Percentiles rank a stretch among this genome's conserved stretches.
Evolutionary conservation across 2,329 filamentous ascomycete genomes (phyloP).

Genomic region (Cladobotryum protrusum): DNA sequence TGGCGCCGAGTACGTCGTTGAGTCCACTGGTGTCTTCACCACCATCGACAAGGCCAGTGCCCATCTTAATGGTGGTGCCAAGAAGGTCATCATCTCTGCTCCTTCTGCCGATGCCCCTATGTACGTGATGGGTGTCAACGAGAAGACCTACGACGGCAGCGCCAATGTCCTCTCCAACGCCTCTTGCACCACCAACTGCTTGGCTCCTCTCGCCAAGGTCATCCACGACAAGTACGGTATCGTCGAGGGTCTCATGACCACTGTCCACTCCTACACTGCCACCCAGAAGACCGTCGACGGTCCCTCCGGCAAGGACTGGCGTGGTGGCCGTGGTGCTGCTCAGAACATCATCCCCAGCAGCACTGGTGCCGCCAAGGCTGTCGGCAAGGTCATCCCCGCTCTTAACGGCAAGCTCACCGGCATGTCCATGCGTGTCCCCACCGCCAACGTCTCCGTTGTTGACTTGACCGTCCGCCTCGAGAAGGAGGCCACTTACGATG

Average conservation of each 20-base stretch:
- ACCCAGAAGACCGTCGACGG: slow-evolving; percentile 99
- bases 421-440: slow-evolving; percentile 99
- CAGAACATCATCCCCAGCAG: slow-evolving; percentile 99
- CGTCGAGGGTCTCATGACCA: slow-evolving; percentile 99
- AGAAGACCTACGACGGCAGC: slow-evolving; percentile 85
- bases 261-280: slow-evolving; percentile 98
- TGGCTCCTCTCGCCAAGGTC: slow-evolving; percentile 98
- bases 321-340: slow-evolving; percentile 95
- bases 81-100: slow-evolving; percentile 94
- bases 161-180: slow-evolving; percentile 97
- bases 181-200: slow-evolving; percentile 99
- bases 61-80: slow-evolving; percentile 93
- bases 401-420: slow-evolving; percentile 99
- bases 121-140: slow-evolving; percentile 99
- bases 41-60: slow-evolving; percentile 92
- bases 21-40: slow-evolving; percentile 99
- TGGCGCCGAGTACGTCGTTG: slow-evolving; percentile 88
- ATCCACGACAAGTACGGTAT: slow-evolving; percentile 98
- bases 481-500: slow-evolving; percentile 80
- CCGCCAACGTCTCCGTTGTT: slow-evolving; percentile 97
- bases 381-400: slow-evolving; percentile 97
- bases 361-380: slow-evolving; percentile 99
- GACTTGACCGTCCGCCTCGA: slow-evolving; percentile 91
- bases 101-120: slow-evolving; percentile 95
- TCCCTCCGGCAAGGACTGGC: slow-evolving; percentile 97